phyloP scores from a whole-genome alignment of 192 early-diverging fungal species.

The Coemansia sp. region DNA sequence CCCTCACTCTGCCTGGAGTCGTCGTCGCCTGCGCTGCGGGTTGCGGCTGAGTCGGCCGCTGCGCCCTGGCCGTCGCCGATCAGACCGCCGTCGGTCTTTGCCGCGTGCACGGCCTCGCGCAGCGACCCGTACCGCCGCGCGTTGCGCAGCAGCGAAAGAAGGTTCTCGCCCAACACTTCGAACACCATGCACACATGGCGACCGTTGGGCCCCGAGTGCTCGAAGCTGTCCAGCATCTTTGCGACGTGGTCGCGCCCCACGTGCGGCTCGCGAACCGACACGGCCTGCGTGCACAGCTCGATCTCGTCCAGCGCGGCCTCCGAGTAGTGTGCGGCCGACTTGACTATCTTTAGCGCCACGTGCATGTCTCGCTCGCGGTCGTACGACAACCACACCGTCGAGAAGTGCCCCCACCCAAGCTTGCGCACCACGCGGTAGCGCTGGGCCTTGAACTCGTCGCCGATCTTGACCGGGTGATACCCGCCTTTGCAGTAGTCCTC shows the following conservation, averaged over 20 bases:
- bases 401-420: conserved; percentile 98
- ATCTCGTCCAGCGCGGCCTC: conserved; percentile 97
- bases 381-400: conserved; percentile 92
- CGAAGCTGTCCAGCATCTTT: conserved; percentile 90
- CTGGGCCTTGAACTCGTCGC: conserved; percentile 75
- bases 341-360: conserved; percentile 96
- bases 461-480: conserved; percentile 87
- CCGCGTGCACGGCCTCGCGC: conserved; percentile 25
- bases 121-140: conserved; percentile 44
- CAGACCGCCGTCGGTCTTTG: conserved; percentile 22
- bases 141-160: conserved; percentile 82
- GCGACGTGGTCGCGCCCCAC: conserved; percentile 65
- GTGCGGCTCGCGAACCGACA: conserved; percentile 46
- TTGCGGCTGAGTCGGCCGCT: background rate
- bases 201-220: conserved; percentile 85
- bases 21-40: conserved; percentile 13
- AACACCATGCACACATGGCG: conserved; percentile 96
- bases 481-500: conserved; percentile 93
- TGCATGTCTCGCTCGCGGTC: conserved; percentile 74
- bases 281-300: conserved; percentile 83
- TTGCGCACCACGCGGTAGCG: conserved; percentile 88
- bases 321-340: conserved; percentile 92
- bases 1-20: conserved; percentile 56
- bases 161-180: conserved; percentile 94
- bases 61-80: conserved; percentile 19